A percentile compares a stretch with the other conserved stretches of the same genome.
Conservation (phyloP, 2,329 filamentous ascomycete genomes). For the Sporothrix humicola region DNA sequence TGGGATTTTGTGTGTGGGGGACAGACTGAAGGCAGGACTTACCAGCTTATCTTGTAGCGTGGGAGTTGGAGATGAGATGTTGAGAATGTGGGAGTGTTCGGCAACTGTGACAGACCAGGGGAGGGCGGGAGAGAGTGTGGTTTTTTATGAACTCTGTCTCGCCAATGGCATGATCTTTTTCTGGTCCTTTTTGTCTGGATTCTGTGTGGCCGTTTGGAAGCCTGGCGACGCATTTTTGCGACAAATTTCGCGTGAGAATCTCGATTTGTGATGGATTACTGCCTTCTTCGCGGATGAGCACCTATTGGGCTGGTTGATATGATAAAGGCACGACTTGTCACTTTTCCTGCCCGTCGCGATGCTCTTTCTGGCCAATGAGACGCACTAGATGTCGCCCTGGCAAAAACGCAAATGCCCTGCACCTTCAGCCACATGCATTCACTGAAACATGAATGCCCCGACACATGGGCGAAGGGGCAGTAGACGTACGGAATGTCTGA, state of each 20-base stretch:
- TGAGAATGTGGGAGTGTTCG: conserved; percentile 1
- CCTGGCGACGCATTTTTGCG: not conserved
- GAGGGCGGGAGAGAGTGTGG: not conserved
- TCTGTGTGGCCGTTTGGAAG: not conserved
- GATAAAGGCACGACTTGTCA: conserved; percentile 2
- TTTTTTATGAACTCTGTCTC: not conserved
- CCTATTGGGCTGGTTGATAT: not conserved
- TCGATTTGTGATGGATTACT: not conserved
- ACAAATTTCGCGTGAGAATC: not conserved
- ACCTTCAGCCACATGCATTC: not conserved
- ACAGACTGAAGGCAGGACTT: not conserved
- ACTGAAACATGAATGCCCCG: not conserved
- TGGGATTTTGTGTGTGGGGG: not conserved
- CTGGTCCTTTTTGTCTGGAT: not conserved
- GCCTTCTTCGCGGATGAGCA: not conserved
- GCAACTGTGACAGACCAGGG: not conserved
- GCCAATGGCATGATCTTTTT: not conserved
- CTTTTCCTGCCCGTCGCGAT: conserved; percentile 1
- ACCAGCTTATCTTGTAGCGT: not conserved
- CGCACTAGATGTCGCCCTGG: not conserved
- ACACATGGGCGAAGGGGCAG: not conserved
- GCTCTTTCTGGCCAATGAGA: not conserved
- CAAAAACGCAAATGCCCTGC: not conserved
- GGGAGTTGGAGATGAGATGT: conserved; percentile 9
- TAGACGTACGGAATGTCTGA: not conserved